phyloP scores from a whole-genome alignment of 495 filamentous ascomycete genomes.

The Copromyces sp. region DNA sequence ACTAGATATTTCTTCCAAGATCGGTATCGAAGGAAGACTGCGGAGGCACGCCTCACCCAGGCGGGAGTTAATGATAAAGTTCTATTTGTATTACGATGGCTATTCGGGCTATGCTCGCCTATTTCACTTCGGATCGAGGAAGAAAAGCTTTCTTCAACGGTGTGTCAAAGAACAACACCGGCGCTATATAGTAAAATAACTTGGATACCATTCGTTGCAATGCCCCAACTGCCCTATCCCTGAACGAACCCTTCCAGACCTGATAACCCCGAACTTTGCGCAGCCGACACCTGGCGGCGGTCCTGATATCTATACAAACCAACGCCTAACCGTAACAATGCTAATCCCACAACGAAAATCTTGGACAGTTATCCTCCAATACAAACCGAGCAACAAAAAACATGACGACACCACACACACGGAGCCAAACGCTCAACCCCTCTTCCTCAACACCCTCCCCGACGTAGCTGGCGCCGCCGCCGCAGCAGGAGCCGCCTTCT shows the following conservation, averaged over 20 bases:
- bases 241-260: neutral
- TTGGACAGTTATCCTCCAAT: too few relatives aligned
- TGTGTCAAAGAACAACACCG: neutral
- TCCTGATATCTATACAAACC: neutral
- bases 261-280: neutral
- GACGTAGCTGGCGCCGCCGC: slow-evolving; percentile 3
- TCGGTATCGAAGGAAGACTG: neutral
- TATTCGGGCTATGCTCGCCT: neutral
- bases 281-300: neutral
- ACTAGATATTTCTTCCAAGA: neutral
- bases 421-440: slow-evolving; percentile 21
- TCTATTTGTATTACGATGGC: neutral
- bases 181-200: neutral
- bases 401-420: too few relatives aligned
- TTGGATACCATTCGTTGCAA: neutral
- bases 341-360: neutral
- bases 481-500: slow-evolving; percentile 17
- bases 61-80: neutral
- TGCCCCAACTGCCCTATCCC: neutral
- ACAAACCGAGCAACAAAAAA: too few relatives aligned
- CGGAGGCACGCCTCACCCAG: neutral
- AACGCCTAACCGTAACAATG: neutral
- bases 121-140: neutral
- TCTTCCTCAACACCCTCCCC: slow-evolving; percentile 41
- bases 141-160: neutral